A percentile compares a stretch with the other conserved stretches of the same genome.
Evolutionary conservation across 352 stramenopile species (phyloP).

Genomic region (Phytophthora fragariaefolia): DNA sequence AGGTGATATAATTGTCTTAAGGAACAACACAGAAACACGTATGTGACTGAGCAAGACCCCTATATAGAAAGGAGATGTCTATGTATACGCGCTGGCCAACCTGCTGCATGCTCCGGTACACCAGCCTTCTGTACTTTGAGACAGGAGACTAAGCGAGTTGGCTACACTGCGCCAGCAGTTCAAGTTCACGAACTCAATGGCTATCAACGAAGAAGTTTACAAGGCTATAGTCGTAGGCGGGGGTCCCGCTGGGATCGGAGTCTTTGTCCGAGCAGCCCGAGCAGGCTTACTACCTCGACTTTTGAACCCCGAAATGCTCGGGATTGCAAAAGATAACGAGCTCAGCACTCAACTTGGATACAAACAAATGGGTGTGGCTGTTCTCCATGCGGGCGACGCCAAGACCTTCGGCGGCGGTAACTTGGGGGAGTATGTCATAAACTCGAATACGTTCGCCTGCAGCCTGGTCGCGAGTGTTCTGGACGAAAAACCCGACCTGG

Average conservation of each 20-base stretch:
- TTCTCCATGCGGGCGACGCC: conserved; percentile 67
- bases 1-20: conserved; percentile 31
- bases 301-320: conserved; percentile 50
- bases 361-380: conserved; percentile 62
- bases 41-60: conserved; percentile 1
- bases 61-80: conserved; percentile 30
- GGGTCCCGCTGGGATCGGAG: conserved; percentile 71
- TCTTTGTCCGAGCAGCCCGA: conserved; percentile 77
- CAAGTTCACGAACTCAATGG: conserved; percentile 13
- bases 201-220: conserved; percentile 52
- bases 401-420: conserved; percentile 69
- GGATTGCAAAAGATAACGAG: conserved; percentile 51
- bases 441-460: conserved; percentile 87
- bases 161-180: neutral
- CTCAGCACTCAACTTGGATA: conserved; percentile 45
- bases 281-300: conserved; percentile 63
- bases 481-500: conserved; percentile 79
- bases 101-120: neutral
- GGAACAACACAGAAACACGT: conserved; percentile 1
- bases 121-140: conserved; percentile 4
- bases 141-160: neutral
- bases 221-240: conserved; percentile 79
- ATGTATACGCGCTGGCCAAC: conserved; percentile 24
- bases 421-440: conserved; percentile 82
- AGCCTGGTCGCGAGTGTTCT: conserved; percentile 76